phyloP scores from a whole-genome alignment of 106 monocot genomes.

The Dactylorhiza incarnata region DNA sequence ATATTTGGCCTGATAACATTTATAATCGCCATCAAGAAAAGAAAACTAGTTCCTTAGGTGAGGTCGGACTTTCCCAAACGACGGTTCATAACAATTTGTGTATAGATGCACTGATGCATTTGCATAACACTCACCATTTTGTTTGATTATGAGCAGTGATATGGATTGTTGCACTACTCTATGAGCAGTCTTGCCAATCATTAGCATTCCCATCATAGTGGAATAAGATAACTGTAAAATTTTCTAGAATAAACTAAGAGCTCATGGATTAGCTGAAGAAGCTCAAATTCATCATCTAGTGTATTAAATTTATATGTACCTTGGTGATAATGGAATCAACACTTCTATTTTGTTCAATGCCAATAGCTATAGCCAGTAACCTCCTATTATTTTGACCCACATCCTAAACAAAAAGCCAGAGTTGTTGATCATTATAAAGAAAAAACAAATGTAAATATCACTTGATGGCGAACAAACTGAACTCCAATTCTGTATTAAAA shows the following conservation, averaged over 20 bases:
- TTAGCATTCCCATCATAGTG: slow-evolving; percentile 83
- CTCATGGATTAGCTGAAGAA: slow-evolving; percentile 20
- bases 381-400: too few relatives aligned
- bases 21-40: too few relatives aligned
- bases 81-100: too few relatives aligned
- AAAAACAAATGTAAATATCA: neutral
- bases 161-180: slow-evolving; percentile 66
- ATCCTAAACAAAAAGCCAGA: slow-evolving; percentile 8
- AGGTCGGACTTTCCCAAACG: too few relatives aligned
- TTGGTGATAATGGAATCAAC: slow-evolving; percentile 63
- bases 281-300: neutral
- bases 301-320: slow-evolving; percentile 17
- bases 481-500: neutral
- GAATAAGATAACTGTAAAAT: slow-evolving; percentile 69
- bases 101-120: too few relatives aligned
- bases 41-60: too few relatives aligned
- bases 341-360: slow-evolving; percentile 47
- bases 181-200: slow-evolving; percentile 62
- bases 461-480: neutral
- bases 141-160: slow-evolving; percentile 66
- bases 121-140: slow-evolving; percentile 59
- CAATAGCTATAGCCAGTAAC: slow-evolving; percentile 62
- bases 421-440: neutral
- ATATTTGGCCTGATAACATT: too few relatives aligned
- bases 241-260: slow-evolving; percentile 80